Percentiles rank a stretch among this genome's conserved stretches.
phyloP scores from a whole-genome alignment of 257 asterid species.

The Capsicum pubescens region DNA sequence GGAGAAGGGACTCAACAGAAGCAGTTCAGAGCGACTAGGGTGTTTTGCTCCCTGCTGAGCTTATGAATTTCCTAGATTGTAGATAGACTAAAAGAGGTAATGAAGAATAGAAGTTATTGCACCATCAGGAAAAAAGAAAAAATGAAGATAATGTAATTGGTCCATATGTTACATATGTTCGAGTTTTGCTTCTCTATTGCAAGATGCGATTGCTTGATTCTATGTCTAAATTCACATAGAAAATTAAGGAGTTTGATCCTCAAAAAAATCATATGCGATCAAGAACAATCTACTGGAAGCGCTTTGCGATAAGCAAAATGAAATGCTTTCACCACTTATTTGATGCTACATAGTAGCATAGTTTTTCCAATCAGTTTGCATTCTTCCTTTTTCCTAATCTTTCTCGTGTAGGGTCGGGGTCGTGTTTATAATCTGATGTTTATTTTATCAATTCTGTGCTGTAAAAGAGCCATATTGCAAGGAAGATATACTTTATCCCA shows the following conservation, averaged over 20 bases:
- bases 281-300: background rate
- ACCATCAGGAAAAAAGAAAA: background rate
- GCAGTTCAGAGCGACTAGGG: constrained; percentile 50
- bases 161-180: background rate
- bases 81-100: background rate
- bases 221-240: background rate
- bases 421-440: too few relatives aligned
- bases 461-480: too few relatives aligned
- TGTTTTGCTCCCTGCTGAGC: background rate
- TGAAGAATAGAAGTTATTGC: background rate
- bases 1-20: constrained; percentile 54
- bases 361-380: too few relatives aligned
- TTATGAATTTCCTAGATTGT: background rate
- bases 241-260: background rate
- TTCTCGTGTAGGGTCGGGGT: too few relatives aligned
- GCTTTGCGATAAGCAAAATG: background rate
- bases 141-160: background rate
- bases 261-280: background rate
- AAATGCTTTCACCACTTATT: too few relatives aligned
- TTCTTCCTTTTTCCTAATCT: too few relatives aligned
- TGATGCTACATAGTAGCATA: too few relatives aligned
- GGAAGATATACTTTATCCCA: too few relatives aligned
- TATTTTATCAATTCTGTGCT: too few relatives aligned
- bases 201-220: too few relatives aligned
- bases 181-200: background rate